phyloP scores from a whole-genome alignment of 1,284 basidiomycete species.

The Papiliotrema flavescens region DNA sequence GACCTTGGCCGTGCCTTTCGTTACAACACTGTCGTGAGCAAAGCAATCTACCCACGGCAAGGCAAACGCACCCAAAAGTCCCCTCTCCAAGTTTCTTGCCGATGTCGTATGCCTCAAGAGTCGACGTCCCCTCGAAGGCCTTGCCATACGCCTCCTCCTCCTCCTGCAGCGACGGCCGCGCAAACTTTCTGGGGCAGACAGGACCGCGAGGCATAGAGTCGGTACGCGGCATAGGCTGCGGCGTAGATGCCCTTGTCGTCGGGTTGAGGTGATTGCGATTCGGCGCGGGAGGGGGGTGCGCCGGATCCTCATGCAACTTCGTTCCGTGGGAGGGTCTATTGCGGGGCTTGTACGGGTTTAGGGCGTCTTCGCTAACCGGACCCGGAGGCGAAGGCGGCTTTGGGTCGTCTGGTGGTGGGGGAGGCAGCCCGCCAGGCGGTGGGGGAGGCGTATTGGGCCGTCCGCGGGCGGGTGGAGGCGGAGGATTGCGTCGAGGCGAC shows the following conservation, averaged over 20 bases:
- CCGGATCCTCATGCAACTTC: neutral
- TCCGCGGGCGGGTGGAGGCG: neutral
- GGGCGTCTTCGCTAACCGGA: neutral
- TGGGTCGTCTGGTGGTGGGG: neutral
- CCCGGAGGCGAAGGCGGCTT: neutral
- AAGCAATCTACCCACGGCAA: slow-evolving; percentile 4
- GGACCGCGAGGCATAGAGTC: slow-evolving; percentile 5
- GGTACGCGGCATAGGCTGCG: slow-evolving; percentile 7
- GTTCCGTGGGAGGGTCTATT: neutral
- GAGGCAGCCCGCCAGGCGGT: neutral
- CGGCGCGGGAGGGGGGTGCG: slow-evolving; percentile 35
- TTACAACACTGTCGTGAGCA: slow-evolving; percentile 64
- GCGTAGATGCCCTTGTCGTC: slow-evolving; percentile 23
- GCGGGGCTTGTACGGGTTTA: neutral
- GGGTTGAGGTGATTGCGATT: slow-evolving; percentile 36
- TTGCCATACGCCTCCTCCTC: slow-evolving; percentile 65
- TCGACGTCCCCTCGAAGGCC: slow-evolving; percentile 70
- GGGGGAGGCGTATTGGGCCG: neutral
- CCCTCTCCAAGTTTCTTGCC: slow-evolving; percentile 88
- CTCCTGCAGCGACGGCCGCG: slow-evolving; percentile 58
- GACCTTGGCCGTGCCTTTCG: slow-evolving; percentile 68
- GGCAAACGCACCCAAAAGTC: slow-evolving; percentile 71
- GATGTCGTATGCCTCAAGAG: slow-evolving; percentile 71
- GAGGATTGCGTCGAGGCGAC: too few species aligned
- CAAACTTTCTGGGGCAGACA: slow-evolving; percentile 27